phyloP scores from a whole-genome alignment of 441 rosid species.

The Populus hybrid region DNA sequence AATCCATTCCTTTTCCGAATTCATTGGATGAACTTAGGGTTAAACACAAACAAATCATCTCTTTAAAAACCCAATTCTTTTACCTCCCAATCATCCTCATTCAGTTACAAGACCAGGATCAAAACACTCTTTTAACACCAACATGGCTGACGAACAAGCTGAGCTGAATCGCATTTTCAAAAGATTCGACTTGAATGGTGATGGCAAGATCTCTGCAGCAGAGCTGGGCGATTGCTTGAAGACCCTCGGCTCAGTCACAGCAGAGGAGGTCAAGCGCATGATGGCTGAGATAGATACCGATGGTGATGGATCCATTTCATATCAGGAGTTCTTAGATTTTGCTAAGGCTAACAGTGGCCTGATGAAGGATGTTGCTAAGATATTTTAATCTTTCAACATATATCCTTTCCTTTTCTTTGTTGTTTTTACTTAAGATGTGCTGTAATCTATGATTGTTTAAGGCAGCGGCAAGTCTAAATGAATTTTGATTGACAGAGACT shows the following conservation, averaged over 20 bases:
- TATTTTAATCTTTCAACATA: slow-evolving; percentile 34
- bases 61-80: slow-evolving; percentile 20
- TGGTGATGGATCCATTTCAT: slow-evolving; percentile 78
- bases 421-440: neutral
- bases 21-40: slow-evolving; percentile 19
- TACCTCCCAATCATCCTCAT: neutral
- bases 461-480: neutral
- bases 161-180: slow-evolving; percentile 73
- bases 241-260: slow-evolving; percentile 51
- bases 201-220: slow-evolving; percentile 61
- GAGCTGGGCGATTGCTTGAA: slow-evolving; percentile 77
- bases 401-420: neutral
- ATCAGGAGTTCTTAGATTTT: slow-evolving; percentile 55
- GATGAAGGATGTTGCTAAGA: slow-evolving; percentile 76
- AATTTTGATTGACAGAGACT: neutral
- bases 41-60: neutral
- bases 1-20: slow-evolving; percentile 29
- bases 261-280: slow-evolving; percentile 64
- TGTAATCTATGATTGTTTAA: neutral
- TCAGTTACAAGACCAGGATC: neutral
- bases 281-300: slow-evolving; percentile 86
- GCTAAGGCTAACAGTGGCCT: slow-evolving; percentile 70
- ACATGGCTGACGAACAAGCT: slow-evolving; percentile 56
- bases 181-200: slow-evolving; percentile 69
- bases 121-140: neutral